These are phyloP conservation scores for Gamarada debralockiae DNA, from an alignment of 495 filamentous ascomycete genomes.

Conservation along the genomic window DNA sequence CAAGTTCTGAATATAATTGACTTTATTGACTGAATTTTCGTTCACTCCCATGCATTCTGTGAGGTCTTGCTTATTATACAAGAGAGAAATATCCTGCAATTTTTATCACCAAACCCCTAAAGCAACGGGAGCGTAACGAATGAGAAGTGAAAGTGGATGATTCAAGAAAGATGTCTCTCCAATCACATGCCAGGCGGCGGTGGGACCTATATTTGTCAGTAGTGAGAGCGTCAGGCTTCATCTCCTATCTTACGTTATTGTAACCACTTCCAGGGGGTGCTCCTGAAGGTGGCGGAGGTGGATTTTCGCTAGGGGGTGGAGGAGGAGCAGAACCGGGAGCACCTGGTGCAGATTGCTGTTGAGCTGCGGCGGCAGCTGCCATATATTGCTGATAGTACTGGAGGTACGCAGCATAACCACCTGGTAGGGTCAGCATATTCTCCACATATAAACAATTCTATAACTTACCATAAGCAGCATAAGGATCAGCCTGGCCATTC, in stretches of 20 bases:
- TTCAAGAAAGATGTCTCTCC: not conserved
- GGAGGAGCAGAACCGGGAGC: constrained; percentile 38
- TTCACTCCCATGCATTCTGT: not conserved
- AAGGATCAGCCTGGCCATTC: constrained; percentile 65
- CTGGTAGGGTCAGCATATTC: not conserved
- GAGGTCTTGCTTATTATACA: constrained; percentile 12
- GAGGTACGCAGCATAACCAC: constrained; percentile 70
- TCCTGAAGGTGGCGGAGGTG: constrained; percentile 61
- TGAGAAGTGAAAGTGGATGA: not conserved
- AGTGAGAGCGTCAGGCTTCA: not conserved
- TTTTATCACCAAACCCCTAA: not conserved
- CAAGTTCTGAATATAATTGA: constrained; percentile 22
- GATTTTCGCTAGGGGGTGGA: constrained; percentile 57
- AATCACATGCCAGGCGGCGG: constrained; percentile 51
- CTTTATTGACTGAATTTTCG: constrained; percentile 21
- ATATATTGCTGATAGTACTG: constrained; percentile 66
- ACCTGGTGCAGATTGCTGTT: constrained; percentile 36
- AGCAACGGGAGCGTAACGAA: not conserved
- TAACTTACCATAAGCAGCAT: constrained; percentile 71
- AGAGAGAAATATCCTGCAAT: constrained; percentile 21
- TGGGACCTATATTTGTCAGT: constrained; percentile 40
- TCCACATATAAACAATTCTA: not conserved
- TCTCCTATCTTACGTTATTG: constrained; percentile 53
- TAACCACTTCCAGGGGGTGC: constrained; percentile 57
- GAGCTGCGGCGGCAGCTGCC: constrained; percentile 43